These are phyloP conservation scores for Termitomyces sp. DNA, from an alignment of 768 basidiomycete genomes.

Conservation along the genomic window DNA sequence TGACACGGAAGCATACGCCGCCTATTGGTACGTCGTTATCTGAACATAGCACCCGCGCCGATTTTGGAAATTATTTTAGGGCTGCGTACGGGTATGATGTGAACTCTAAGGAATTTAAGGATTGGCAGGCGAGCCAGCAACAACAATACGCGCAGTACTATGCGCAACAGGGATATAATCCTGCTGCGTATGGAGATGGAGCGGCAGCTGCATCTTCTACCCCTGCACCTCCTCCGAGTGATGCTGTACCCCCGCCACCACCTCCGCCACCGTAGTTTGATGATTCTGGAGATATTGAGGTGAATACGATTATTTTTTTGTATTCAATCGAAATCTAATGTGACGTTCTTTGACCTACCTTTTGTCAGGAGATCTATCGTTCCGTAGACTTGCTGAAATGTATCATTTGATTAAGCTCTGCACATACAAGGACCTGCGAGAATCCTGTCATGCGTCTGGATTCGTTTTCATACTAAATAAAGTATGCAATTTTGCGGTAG, in stretches of 20 bases:
- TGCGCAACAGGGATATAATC: constrained; percentile 50
- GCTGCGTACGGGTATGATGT: constrained; percentile 86
- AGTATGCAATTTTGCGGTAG: background rate
- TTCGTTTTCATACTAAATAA: background rate
- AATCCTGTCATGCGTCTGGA: background rate
- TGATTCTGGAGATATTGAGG: background rate
- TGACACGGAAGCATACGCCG: constrained; percentile 54
- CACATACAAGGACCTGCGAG: background rate
- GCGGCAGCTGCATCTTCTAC: constrained; percentile 18
- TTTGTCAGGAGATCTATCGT: constrained; percentile 6
- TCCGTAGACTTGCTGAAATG: constrained; percentile 11
- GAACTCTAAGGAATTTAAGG: constrained; percentile 78
- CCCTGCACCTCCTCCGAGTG: constrained; percentile 32
- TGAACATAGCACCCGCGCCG: background rate
- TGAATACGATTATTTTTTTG: background rate
- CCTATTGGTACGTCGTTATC: constrained; percentile 52
- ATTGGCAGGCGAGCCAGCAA: constrained; percentile 76
- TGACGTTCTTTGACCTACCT: background rate
- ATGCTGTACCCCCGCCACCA: constrained; percentile 7
- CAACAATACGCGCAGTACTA: constrained; percentile 77
- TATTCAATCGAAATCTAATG: background rate
- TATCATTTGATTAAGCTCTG: constrained; percentile 4
- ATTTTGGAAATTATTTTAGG: constrained; percentile 31
- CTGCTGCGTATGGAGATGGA: constrained; percentile 19
- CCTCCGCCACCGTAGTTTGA: background rate